A percentile compares a stretch with the other conserved stretches of the same genome.
These are phyloP conservation scores for Penicillium sclerotigenum DNA, from an alignment of 2,329 filamentous ascomycete genomes.

Conservation along the genomic window DNA sequence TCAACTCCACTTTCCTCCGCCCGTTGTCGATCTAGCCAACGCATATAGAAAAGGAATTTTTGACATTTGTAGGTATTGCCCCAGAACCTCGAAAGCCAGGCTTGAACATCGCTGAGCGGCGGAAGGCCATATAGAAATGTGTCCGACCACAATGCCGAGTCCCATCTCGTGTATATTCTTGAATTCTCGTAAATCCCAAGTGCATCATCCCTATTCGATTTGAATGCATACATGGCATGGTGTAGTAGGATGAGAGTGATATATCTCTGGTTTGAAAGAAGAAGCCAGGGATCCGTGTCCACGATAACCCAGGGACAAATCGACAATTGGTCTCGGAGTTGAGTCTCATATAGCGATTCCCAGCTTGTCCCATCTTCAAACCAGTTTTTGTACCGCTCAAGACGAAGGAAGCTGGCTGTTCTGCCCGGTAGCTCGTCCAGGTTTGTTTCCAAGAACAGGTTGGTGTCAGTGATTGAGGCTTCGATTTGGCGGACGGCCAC, in stretches of 20 bases:
- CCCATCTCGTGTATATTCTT: neutral
- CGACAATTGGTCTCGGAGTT: neutral
- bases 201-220: neutral
- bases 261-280: neutral
- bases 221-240: neutral
- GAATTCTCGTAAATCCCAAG: neutral
- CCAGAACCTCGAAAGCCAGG: neutral
- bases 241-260: neutral
- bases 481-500: neutral
- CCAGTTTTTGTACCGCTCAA: neutral
- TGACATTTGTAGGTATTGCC: neutral
- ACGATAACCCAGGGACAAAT: neutral
- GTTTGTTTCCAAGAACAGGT: neutral
- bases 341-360: neutral
- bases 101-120: neutral
- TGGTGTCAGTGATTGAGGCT: neutral
- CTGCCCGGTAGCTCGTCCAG: neutral
- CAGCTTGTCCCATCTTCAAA: neutral
- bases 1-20: no score
- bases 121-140: neutral
- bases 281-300: neutral
- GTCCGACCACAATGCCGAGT: neutral
- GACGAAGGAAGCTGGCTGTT: neutral
- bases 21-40: neutral
- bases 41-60: neutral